Conservation (phyloP, 805 yeast genomes). For the Priceomyces haplophilus region DNA sequence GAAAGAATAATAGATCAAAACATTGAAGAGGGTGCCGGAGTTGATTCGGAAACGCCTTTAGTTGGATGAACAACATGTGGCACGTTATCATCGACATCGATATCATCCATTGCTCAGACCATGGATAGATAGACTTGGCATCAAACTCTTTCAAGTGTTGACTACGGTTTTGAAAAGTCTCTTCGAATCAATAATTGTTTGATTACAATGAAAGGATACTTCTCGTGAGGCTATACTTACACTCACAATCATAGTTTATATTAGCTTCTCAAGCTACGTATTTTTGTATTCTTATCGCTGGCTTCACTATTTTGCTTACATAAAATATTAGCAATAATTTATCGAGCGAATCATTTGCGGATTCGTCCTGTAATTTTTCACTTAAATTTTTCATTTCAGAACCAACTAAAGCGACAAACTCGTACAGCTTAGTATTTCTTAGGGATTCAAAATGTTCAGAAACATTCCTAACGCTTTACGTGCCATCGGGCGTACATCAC, state of each 20-base stretch:
- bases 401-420: neutral
- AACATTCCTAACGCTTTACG: constrained; percentile 28
- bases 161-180: neutral
- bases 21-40: constrained; percentile 6
- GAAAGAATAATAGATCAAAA: constrained; percentile 31
- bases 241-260: too few relatives aligned
- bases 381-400: neutral
- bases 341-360: constrained; percentile 1
- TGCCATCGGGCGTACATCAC: constrained; percentile 20
- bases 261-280: too few relatives aligned
- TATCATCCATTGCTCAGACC: too few relatives aligned
- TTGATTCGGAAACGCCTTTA: neutral
- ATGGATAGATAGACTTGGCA: neutral
- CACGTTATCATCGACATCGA: too few relatives aligned
- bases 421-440: constrained; percentile 1
- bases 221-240: too few relatives aligned
- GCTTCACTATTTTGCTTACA: too few relatives aligned
- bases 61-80: too few relatives aligned
- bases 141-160: neutral
- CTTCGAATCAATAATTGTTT: too few relatives aligned
- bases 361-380: neutral
- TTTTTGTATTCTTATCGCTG: too few relatives aligned
- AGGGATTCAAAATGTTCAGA: constrained; percentile 22
- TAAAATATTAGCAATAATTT: neutral
- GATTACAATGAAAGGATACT: too few relatives aligned